phyloP scores from a whole-genome alignment of 257 asterid species.

The Gentiana straminea region DNA sequence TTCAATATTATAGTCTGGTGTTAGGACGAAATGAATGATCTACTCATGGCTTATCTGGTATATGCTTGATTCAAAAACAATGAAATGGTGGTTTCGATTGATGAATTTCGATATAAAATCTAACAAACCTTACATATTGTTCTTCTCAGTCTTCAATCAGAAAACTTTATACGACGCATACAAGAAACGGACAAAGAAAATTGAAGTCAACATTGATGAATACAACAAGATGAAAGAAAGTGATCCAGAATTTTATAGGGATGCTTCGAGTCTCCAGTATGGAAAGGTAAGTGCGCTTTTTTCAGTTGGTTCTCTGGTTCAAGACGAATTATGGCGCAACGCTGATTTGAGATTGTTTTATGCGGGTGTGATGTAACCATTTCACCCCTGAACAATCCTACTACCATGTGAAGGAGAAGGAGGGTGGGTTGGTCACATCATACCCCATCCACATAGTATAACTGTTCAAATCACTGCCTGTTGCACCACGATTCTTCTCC shows the following conservation, averaged over 20 bases:
- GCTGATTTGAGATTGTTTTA: no score
- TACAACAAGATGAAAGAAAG: constrained; percentile 73
- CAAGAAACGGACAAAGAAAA: constrained; percentile 71
- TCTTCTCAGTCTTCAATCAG: constrained; percentile 69
- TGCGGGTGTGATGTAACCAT: no score
- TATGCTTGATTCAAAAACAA: not conserved
- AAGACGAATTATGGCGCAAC: no score
- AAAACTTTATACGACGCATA: constrained; percentile 70
- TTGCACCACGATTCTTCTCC: not conserved
- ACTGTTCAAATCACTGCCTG: no score
- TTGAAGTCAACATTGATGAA: constrained; percentile 59
- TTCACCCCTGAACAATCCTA: no score
- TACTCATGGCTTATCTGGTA: not conserved
- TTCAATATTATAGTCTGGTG: no score
- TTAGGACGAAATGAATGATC: not conserved
- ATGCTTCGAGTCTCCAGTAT: constrained; percentile 95
- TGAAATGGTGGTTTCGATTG: not conserved
- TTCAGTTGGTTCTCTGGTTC: no score
- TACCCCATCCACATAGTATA: no score
- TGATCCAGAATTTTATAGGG: constrained; percentile 91
- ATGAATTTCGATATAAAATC: not conserved
- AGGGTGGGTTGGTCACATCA: no score
- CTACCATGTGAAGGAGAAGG: no score
- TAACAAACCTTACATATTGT: not conserved
- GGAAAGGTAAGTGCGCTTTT: constrained; percentile 48